A percentile compares a stretch with the other conserved stretches of the same genome.
phyloP scores from a whole-genome alignment of 2,329 filamentous ascomycete genomes.

The Pseudogymnoascus pannorum region DNA sequence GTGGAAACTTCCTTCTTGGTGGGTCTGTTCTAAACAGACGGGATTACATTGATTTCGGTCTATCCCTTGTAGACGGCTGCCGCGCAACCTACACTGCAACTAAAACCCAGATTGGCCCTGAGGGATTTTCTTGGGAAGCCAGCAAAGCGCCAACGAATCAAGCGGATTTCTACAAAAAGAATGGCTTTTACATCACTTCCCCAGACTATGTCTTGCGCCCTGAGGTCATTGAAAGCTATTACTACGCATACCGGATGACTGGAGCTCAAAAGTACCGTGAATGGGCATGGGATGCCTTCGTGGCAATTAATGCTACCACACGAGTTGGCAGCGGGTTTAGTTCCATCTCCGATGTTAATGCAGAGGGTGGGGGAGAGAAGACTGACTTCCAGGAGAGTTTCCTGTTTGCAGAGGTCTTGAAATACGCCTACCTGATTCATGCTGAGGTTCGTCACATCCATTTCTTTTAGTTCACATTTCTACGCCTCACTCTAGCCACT shows the following conservation, averaged over 20 bases:
- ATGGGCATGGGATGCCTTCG: slow-evolving; percentile 76
- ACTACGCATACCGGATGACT: slow-evolving; percentile 80
- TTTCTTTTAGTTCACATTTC: not conserved
- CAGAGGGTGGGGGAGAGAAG: slow-evolving; percentile 49
- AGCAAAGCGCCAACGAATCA: slow-evolving; percentile 38
- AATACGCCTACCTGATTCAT: slow-evolving; percentile 68
- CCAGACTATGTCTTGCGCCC: slow-evolving; percentile 62
- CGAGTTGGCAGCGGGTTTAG: slow-evolving; percentile 60
- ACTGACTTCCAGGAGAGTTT: slow-evolving; percentile 77
- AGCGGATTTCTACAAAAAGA: slow-evolving; percentile 51
- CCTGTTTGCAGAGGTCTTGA: slow-evolving; percentile 80
- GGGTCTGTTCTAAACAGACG: slow-evolving; percentile 60
- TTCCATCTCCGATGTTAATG: slow-evolving; percentile 59
- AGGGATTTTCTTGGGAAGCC: slow-evolving; percentile 58
- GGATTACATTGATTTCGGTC: slow-evolving; percentile 66
- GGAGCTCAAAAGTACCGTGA: slow-evolving; percentile 70
- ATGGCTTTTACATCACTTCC: slow-evolving; percentile 65
- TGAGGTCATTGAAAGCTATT: slow-evolving; percentile 77
- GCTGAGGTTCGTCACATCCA: slow-evolving; percentile 22
- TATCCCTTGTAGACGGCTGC: slow-evolving; percentile 65
- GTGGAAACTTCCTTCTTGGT: slow-evolving; percentile 78
- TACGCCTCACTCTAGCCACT: not conserved
- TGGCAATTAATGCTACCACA: slow-evolving; percentile 57
- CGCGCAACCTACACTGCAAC: slow-evolving; percentile 65
- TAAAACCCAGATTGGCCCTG: slow-evolving; percentile 68